Percentiles rank a stretch among this genome's conserved stretches.
phyloP scores from a whole-genome alignment of 225 moss, liverwort and hornwort species.

The Sphagnum tenellum region DNA sequence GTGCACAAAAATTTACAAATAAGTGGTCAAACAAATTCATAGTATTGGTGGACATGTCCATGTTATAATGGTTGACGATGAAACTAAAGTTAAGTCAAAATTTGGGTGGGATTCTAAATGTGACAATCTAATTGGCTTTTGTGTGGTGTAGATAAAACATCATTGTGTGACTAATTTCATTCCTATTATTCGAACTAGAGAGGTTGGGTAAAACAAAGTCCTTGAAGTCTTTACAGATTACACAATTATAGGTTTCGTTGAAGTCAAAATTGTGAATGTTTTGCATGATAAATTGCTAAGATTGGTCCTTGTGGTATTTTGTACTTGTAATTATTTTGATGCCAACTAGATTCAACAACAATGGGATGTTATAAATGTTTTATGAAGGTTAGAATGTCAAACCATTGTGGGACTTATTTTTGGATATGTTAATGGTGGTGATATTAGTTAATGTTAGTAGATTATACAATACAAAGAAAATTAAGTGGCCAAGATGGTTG shows the following conservation, averaged over 20 bases:
- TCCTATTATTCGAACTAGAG: neutral
- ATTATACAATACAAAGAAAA: neutral
- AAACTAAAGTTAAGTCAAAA: neutral
- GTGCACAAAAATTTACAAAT: neutral
- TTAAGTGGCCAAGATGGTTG: neutral
- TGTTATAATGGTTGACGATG: neutral
- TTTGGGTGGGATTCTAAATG: neutral
- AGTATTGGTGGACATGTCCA: neutral
- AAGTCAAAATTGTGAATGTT: neutral
- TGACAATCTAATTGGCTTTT: neutral
- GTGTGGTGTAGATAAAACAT: neutral
- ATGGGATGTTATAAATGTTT: neutral
- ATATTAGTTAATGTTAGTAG: neutral
- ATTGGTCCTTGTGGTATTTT: constrained; percentile 1
- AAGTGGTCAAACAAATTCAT: neutral
- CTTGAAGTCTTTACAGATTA: neutral
- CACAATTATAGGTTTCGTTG: neutral
- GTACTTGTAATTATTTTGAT: constrained; percentile 3
- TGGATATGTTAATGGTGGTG: neutral
- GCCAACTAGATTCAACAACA: neutral
- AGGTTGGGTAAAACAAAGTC: neutral
- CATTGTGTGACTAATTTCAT: neutral
- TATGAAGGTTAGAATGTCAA: neutral
- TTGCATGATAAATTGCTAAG: neutral
- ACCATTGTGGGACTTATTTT: neutral